phyloP scores from a whole-genome alignment of 2,329 filamentous ascomycete species.

The Emergomyces orientalis region DNA sequence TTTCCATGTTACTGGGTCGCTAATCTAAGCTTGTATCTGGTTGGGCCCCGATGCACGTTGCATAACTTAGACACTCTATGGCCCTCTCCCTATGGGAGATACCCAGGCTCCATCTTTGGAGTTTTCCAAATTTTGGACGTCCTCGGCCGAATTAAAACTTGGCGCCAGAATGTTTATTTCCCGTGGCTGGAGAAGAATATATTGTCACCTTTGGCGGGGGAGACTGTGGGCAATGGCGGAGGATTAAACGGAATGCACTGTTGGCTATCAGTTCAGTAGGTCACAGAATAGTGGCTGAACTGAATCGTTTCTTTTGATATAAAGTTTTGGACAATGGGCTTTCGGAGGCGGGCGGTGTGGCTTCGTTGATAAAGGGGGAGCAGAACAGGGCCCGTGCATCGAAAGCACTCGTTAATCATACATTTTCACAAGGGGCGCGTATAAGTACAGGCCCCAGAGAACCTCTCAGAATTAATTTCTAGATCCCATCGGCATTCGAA shows the following conservation, averaged over 20 bases:
- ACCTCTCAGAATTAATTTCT: no score
- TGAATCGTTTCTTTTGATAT: background rate
- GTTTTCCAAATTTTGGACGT: conserved; percentile 1
- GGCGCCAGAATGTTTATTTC: background rate
- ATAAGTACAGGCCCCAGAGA: no score
- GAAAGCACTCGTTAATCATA: no score
- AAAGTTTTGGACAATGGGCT: background rate
- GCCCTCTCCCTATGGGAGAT: background rate
- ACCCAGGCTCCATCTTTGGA: background rate
- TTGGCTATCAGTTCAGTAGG: background rate
- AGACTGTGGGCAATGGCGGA: background rate
- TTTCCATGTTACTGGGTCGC: background rate
- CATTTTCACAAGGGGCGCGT: no score
- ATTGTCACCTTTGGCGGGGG: background rate
- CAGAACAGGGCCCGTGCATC: no score
- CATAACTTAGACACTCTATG: background rate
- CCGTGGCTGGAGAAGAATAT: background rate
- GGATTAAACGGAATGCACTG: background rate
- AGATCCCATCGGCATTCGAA: no score
- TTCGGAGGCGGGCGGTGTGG: no score
- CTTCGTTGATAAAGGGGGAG: no score
- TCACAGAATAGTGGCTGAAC: background rate
- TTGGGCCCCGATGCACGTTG: background rate
- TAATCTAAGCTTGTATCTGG: background rate
- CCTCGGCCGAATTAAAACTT: background rate